Evolutionary conservation across 345 rosid genomes (phyloP), one percentile per base, ranked within the genome.

Genomic region (Adansonia digitata): DNA sequence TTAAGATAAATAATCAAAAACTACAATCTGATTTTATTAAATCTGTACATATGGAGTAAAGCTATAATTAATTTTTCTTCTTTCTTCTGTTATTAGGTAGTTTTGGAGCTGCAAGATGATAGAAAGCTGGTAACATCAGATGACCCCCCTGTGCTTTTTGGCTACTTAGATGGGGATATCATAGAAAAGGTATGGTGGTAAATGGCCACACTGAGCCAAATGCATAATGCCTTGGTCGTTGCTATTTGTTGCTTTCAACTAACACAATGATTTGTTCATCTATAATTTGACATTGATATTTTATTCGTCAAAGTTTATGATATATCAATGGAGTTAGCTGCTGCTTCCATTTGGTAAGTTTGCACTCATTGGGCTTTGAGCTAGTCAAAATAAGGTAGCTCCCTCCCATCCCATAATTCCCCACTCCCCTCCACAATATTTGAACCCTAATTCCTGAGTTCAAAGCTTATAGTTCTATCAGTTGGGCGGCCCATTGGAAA

Each of bases 51-150:
- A 27, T 46, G 24, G 26, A 48, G 42, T 17, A 48, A 48, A 27
- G 42, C 48, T 34, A 29, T 69, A 49, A 29, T 45, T 37, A 45
- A 26, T 67, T 43, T 52, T 26, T 66, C 29, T 31, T 76, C 59
- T 49, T 39, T 73, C 42, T 60, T 20, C 71, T 37, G 66, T 73
- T 57, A 42, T 79, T 79, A 92, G 98, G 87, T 91, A 52, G 98
- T 93, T 63, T 86, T 95, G 89, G 97, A 90, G 86, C 84, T 95
- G 72, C 94, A 88, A 82, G 91, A 85, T 51, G 94, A 90, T 79
- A 89, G 97, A n/a, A 85, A 85, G 79, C 71, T 95, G 73, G 83
- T 83, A 61, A 90, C 99, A 46, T 93, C 97, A 52, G 99, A 95
- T 84, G 94, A 91, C 75, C 97, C 94, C 79, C 87, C 92, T 26